Evolutionary conservation across 768 basidiomycete species (phyloP).

Genomic region (Clitopilus passeckerianus): DNA sequence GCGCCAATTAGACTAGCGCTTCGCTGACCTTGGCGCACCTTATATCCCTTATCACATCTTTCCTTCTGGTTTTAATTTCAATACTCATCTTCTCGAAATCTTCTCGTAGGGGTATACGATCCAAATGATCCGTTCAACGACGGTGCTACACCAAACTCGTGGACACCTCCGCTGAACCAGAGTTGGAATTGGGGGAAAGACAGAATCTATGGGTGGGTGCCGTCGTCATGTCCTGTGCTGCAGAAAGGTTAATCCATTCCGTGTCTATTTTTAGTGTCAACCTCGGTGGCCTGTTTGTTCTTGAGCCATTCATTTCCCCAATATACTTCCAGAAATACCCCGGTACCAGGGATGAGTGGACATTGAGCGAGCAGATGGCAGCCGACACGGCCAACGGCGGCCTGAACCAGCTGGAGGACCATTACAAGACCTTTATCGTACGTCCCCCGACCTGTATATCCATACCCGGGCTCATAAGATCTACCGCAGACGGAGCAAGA

Average conservation of each 20-base stretch:
- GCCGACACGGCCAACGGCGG: conserved; percentile 45
- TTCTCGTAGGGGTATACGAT: conserved; percentile 52
- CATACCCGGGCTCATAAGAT: not conserved
- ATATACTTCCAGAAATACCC: conserved; percentile 65
- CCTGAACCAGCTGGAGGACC: conserved; percentile 61
- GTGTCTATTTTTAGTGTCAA: conserved; percentile 48
- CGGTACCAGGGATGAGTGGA: conserved; percentile 68
- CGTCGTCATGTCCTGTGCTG: not conserved
- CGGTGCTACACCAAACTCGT: conserved; percentile 68
- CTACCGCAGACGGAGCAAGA: conserved; percentile 76
- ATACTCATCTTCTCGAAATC: not conserved
- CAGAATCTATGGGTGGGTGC: conserved; percentile 52
- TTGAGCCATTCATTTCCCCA: conserved; percentile 71
- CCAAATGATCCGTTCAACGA: conserved; percentile 74
- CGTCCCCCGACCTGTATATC: conserved; percentile 18
- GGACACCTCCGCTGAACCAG: conserved; percentile 75
- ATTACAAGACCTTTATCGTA: conserved; percentile 84
- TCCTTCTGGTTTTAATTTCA: not conserved
- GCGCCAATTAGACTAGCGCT: not conserved
- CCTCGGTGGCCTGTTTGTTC: conserved; percentile 71
- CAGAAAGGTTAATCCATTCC: not conserved
- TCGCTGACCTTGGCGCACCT: not conserved
- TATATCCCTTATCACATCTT: not conserved
- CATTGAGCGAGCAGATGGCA: conserved; percentile 59
- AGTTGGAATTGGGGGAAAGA: conserved; percentile 68